Evolutionary conservation across 768 basidiomycete species (phyloP).

Genomic region (Butyriboletus loyo): DNA sequence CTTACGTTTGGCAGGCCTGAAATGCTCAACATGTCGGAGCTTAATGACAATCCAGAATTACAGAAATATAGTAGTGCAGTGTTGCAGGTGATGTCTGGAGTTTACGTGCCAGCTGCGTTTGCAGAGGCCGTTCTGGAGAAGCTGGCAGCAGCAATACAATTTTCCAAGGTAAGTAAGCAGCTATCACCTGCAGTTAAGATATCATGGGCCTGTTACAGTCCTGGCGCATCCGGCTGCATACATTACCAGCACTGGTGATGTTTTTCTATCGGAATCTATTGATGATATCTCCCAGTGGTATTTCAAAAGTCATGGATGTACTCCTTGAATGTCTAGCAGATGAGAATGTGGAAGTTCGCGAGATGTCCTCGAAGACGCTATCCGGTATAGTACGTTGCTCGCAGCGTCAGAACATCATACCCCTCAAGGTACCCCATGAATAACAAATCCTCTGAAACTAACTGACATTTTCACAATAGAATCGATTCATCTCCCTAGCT

Average conservation of each 20-base stretch:
- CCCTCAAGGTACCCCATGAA: slow-evolving; percentile 60
- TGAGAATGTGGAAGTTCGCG: slow-evolving; percentile 90
- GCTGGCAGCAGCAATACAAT: slow-evolving; percentile 71
- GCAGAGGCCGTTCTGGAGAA: slow-evolving; percentile 57
- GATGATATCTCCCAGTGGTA: slow-evolving; percentile 63
- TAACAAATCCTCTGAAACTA: neutral
- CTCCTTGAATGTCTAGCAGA: slow-evolving; percentile 81
- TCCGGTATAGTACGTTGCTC: slow-evolving; percentile 88
- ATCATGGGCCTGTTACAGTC: slow-evolving; percentile 47
- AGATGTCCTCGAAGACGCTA: slow-evolving; percentile 84
- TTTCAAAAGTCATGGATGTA: slow-evolving; percentile 76
- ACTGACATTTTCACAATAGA: slow-evolving; percentile 40
- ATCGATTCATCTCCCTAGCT: slow-evolving; percentile 72
- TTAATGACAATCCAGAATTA: slow-evolving; percentile 81
- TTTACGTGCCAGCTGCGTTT: slow-evolving; percentile 68
- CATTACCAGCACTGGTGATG: slow-evolving; percentile 82
- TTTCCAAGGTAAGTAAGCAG: slow-evolving; percentile 57
- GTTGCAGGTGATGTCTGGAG: slow-evolving; percentile 76
- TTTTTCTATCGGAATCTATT: slow-evolving; percentile 91
- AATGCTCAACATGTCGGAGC: slow-evolving; percentile 85
- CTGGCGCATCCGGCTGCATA: slow-evolving; percentile 87
- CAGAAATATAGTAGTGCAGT: slow-evolving; percentile 79
- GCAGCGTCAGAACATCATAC: slow-evolving; percentile 82
- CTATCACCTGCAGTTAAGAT: slow-evolving; percentile 1
- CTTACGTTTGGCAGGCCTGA: slow-evolving; percentile 58